Evolutionary conservation across 192 early-diverging fungal genomes (phyloP).

Genomic region (Linnemannia hyalina): DNA sequence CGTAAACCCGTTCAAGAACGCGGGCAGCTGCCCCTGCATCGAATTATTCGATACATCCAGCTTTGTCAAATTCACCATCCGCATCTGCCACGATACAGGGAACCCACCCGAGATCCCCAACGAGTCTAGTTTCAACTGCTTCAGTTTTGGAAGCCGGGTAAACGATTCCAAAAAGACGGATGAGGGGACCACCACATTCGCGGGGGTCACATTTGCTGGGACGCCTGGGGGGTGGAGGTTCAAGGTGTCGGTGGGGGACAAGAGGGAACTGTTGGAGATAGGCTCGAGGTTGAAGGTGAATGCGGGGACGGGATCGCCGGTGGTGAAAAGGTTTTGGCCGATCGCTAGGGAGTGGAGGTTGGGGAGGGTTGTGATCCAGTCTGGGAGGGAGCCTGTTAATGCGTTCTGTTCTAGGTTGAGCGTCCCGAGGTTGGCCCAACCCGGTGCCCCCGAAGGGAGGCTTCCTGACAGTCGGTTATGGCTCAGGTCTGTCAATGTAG

Average conservation of each 20-base stretch:
- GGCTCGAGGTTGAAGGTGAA: conserved; percentile 46
- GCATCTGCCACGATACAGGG: conserved; percentile 37
- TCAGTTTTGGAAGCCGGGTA: conserved; percentile 20
- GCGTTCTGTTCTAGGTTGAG: conserved; percentile 38
- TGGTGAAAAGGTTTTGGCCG: conserved; percentile 42
- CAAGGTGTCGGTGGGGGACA: neutral
- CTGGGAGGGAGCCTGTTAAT: conserved; percentile 26
- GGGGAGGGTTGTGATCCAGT: conserved; percentile 39
- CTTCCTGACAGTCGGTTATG: conserved; percentile 38
- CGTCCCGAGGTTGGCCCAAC: conserved; percentile 29
- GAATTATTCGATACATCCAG: conserved; percentile 50
- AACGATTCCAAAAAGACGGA: conserved; percentile 41
- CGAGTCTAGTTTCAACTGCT: conserved; percentile 43
- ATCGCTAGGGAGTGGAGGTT: conserved; percentile 45
- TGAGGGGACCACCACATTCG: neutral
- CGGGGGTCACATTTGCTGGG: conserved; percentile 17
- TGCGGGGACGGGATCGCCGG: conserved; percentile 13
- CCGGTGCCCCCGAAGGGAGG: conserved; percentile 22
- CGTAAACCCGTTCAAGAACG: conserved; percentile 22
- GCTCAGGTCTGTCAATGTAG: conserved; percentile 23
- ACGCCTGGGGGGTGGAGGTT: neutral
- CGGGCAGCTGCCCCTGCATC: conserved; percentile 43
- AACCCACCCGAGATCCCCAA: conserved; percentile 33
- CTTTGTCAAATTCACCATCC: conserved; percentile 48
- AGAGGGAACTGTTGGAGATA: neutral